Evolutionary conservation across 495 filamentous ascomycete genomes (phyloP).

Genomic region (Bryoglossum gracile): DNA sequence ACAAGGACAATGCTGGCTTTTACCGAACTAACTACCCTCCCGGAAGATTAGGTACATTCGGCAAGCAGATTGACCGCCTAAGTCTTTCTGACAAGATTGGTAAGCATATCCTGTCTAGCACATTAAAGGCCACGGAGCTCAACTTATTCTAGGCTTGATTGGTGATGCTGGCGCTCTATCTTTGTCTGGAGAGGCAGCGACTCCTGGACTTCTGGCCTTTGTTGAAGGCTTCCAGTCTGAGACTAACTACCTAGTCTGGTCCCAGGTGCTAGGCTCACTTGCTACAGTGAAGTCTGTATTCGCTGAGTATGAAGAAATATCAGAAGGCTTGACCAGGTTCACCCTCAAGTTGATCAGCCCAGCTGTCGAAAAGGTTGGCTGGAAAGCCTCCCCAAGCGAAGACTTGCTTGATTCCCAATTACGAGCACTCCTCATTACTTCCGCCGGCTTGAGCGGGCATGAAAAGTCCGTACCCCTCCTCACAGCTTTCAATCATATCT

Average conservation of each 20-base stretch:
- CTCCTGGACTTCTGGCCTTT: constrained; percentile 70
- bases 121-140: too few relatives aligned
- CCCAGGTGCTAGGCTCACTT: constrained; percentile 66
- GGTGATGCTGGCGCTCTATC: constrained; percentile 90
- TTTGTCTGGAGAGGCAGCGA: constrained; percentile 74
- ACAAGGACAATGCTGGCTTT: constrained; percentile 80
- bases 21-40: constrained; percentile 90
- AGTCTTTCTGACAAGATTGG: constrained; percentile 79
- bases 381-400: constrained; percentile 69
- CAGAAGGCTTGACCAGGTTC: constrained; percentile 63
- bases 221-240: constrained; percentile 77
- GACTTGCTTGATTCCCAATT: constrained; percentile 76
- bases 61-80: constrained; percentile 62
- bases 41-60: constrained; percentile 67
- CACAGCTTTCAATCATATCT: constrained; percentile 12
- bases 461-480: constrained; percentile 50
- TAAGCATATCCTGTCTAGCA: too few relatives aligned
- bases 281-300: constrained; percentile 40
- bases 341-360: constrained; percentile 60
- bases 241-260: constrained; percentile 80
- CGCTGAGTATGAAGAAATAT: constrained; percentile 46
- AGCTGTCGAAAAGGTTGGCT: constrained; percentile 72
- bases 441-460: constrained; percentile 68
- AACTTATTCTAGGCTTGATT: constrained; percentile 32
- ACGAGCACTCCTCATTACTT: constrained; percentile 67